These are phyloP conservation scores for Scheffersomyces lignosus DNA, from an alignment of 805 yeast species.

Conservation along the genomic window DNA sequence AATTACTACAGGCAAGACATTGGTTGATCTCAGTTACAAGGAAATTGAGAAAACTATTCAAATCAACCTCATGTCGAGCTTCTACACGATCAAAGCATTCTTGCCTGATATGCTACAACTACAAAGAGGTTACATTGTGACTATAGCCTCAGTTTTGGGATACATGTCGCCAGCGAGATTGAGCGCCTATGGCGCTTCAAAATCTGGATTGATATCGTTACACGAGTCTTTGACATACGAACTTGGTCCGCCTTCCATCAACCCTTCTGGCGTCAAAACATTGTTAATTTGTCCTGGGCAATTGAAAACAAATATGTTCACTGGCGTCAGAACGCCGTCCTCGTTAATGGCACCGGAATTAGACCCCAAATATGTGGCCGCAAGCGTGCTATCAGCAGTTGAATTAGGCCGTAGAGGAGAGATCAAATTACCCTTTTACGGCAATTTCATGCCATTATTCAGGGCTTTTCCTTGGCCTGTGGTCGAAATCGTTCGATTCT, in stretches of 20 bases:
- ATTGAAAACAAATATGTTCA: conserved; percentile 71
- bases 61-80: conserved; percentile 70
- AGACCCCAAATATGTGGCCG: conserved; percentile 67
- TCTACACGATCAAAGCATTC: conserved; percentile 67
- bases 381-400: conserved; percentile 53
- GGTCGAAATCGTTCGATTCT: conserved; percentile 50
- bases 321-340: conserved; percentile 72
- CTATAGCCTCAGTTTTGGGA: conserved; percentile 83
- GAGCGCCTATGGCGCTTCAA: conserved; percentile 86
- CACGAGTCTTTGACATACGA: conserved; percentile 81
- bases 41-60: conserved; percentile 64
- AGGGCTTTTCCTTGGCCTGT: conserved; percentile 74
- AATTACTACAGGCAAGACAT: conserved; percentile 55
- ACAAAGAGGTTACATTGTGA: conserved; percentile 73
- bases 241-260: conserved; percentile 51
- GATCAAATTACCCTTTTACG: conserved; percentile 74
- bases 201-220: conserved; percentile 79
- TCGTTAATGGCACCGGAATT: conserved; percentile 78
- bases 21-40: conserved; percentile 52
- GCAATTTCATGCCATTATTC: conserved; percentile 68
- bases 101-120: conserved; percentile 67
- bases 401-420: conserved; percentile 65
- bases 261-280: conserved; percentile 60
- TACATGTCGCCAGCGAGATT: conserved; percentile 80
- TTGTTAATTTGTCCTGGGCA: conserved; percentile 88